These are phyloP conservation scores for Entomortierella lignicola DNA, from an alignment of 192 early-diverging fungal species.

Conservation along the genomic window DNA sequence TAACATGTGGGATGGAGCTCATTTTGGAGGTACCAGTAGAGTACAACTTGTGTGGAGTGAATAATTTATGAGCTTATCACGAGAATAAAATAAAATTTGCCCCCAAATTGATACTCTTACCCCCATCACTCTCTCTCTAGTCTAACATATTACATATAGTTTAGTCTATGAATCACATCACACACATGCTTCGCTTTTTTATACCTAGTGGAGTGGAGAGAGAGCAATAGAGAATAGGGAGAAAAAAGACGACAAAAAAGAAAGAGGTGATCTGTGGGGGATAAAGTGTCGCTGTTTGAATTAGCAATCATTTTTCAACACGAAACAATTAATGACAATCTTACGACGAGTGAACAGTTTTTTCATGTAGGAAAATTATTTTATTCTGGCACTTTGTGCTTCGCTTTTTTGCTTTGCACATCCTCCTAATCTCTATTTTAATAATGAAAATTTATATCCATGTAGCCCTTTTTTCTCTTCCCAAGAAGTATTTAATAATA, in stretches of 20 bases:
- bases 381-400: too few species aligned
- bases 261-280: conserved; percentile 7
- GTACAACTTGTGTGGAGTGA: conserved; percentile 3
- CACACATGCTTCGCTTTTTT: conserved; percentile 1
- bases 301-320: neutral
- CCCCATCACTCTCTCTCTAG: too few species aligned
- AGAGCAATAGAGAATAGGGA: too few species aligned
- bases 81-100: neutral
- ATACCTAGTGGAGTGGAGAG: neutral
- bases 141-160: too few species aligned
- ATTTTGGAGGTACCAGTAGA: neutral
- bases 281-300: conserved; percentile 5
- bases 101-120: neutral
- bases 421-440: too few species aligned
- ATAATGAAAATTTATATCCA: too few species aligned
- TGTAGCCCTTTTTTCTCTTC: too few species aligned
- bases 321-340: neutral
- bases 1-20: conserved; percentile 1
- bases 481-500: too few species aligned
- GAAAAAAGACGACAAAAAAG: too few species aligned
- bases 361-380: too few species aligned
- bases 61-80: neutral
- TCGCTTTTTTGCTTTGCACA: too few species aligned
- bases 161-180: too few species aligned
- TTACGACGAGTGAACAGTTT: neutral